Conservation (phyloP, 2,329 filamentous ascomycete genomes). For the Fusarium decemcellulare region DNA sequence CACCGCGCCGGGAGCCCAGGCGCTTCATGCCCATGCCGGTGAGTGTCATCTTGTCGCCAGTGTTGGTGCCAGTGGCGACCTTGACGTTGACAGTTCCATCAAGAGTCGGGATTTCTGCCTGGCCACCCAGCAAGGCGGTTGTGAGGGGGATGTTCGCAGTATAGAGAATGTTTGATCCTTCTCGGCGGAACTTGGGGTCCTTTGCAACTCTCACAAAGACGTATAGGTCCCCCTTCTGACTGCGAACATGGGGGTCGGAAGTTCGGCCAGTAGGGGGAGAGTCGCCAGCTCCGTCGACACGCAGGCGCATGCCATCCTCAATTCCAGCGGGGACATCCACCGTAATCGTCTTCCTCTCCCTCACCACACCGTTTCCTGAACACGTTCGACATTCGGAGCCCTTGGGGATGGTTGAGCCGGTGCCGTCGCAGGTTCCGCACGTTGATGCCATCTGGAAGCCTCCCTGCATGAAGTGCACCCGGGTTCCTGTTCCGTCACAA, state of each 20-base stretch:
- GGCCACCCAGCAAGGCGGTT: conserved; percentile 91
- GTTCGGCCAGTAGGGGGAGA: conserved; percentile 82
- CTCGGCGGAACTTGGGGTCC: conserved; percentile 90
- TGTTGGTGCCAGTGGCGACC: conserved; percentile 90
- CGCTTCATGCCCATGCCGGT: conserved; percentile 95
- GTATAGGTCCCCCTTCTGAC: conserved; percentile 89
- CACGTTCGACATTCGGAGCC: conserved; percentile 88
- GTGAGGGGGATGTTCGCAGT: conserved; percentile 93
- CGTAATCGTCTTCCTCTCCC: conserved; percentile 85
- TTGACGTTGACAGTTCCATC: conserved; percentile 93
- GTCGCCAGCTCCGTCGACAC: conserved; percentile 89
- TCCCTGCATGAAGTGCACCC: conserved; percentile 90
- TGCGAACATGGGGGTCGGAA: conserved; percentile 72
- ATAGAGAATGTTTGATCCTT: conserved; percentile 91
- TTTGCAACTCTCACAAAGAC: conserved; percentile 91
- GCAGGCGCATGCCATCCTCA: conserved; percentile 94
- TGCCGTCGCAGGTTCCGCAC: conserved; percentile 85
- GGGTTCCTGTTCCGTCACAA: conserved; percentile 89
- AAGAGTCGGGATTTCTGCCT: conserved; percentile 90
- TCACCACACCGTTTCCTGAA: conserved; percentile 84
- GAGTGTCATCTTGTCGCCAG: conserved; percentile 91
- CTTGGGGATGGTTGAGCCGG: conserved; percentile 80
- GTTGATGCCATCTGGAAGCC: conserved; percentile 97
- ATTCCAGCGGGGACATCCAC: conserved; percentile 96
- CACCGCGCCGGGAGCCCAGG: conserved; percentile 76